These are phyloP conservation scores for Pyrenophora seminiperda DNA, from an alignment of 2,329 filamentous ascomycete species.

Conservation along the genomic window DNA sequence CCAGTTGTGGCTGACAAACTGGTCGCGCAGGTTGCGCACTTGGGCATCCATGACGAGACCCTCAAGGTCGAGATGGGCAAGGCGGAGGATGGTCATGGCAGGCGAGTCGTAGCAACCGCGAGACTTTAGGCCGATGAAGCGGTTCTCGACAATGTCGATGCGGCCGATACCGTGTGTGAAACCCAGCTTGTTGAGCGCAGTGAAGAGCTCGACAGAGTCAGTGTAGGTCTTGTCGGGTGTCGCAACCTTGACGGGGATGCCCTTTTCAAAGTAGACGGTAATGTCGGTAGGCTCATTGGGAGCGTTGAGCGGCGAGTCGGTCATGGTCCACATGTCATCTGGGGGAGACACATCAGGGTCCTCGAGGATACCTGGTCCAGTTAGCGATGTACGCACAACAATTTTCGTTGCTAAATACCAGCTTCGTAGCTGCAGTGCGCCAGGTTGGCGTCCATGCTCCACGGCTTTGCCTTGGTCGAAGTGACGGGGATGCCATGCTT, in stretches of 20 bases:
- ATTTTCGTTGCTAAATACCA: conserved; percentile 49
- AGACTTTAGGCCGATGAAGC: conserved; percentile 79
- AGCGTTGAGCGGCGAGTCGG: conserved; percentile 69
- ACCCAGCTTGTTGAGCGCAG: conserved; percentile 72
- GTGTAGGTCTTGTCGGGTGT: conserved; percentile 65
- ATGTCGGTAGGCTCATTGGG: conserved; percentile 74
- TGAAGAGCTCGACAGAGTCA: conserved; percentile 74
- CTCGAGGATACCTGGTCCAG: conserved; percentile 61
- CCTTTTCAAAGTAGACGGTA: conserved; percentile 73
- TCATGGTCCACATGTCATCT: conserved; percentile 80
- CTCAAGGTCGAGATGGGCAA: conserved; percentile 66
- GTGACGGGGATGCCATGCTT: conserved; percentile 72
- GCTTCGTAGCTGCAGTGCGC: conserved; percentile 82
- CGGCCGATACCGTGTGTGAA: conserved; percentile 75
- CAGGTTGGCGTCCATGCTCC: conserved; percentile 65
- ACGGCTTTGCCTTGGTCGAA: conserved; percentile 70
- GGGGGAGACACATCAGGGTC: conserved; percentile 69
- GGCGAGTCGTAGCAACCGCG: conserved; percentile 76
- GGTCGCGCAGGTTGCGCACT: conserved; percentile 71
- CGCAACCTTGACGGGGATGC: conserved; percentile 72
- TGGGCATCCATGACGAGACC: conserved; percentile 71
- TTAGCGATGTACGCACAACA: background rate
- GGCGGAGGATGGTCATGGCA: conserved; percentile 55
- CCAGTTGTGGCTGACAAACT: conserved; percentile 65
- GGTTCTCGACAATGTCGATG: conserved; percentile 83